Evolutionary conservation across 176 grass and related monocot species (phyloP).

Genomic region (Poa pratensis): DNA sequence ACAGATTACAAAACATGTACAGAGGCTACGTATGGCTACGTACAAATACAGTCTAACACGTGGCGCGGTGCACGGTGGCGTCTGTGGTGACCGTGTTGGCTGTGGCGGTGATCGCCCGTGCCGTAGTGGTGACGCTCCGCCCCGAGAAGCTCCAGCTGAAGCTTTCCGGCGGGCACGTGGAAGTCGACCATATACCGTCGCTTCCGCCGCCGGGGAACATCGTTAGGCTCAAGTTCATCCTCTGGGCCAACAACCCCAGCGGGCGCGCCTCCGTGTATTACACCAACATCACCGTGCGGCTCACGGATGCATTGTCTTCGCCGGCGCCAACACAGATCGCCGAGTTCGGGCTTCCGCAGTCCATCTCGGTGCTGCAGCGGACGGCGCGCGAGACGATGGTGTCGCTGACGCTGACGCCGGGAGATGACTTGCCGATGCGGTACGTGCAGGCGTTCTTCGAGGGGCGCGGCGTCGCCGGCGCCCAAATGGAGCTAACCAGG

Average conservation of each 20-base stretch:
- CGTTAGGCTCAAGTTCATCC: background rate
- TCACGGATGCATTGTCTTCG: background rate
- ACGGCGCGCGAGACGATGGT: background rate
- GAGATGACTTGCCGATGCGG: background rate
- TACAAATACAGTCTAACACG: too few relatives aligned
- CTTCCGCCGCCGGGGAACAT: background rate
- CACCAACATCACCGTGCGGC: background rate
- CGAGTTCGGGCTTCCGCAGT: background rate
- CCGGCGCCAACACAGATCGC: background rate
- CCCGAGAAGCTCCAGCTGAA: background rate
- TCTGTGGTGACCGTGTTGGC: background rate
- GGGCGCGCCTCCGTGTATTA: background rate
- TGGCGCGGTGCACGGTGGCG: constrained; percentile 22
- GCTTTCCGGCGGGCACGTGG: background rate
- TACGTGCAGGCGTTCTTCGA: constrained; percentile 23
- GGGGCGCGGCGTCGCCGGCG: background rate
- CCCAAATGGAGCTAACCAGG: background rate
- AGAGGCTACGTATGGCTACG: too few relatives aligned
- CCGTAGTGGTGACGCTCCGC: constrained; percentile 25
- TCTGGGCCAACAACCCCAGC: constrained; percentile 29
- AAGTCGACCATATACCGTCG: background rate
- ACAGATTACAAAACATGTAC: too few relatives aligned
- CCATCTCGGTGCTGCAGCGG: background rate
- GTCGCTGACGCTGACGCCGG: background rate
- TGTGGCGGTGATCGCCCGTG: constrained; percentile 15